Base-by-base conservation (phyloP, 345 rosid genomes). In the Psidium friedrichsthalianum region DNA sequence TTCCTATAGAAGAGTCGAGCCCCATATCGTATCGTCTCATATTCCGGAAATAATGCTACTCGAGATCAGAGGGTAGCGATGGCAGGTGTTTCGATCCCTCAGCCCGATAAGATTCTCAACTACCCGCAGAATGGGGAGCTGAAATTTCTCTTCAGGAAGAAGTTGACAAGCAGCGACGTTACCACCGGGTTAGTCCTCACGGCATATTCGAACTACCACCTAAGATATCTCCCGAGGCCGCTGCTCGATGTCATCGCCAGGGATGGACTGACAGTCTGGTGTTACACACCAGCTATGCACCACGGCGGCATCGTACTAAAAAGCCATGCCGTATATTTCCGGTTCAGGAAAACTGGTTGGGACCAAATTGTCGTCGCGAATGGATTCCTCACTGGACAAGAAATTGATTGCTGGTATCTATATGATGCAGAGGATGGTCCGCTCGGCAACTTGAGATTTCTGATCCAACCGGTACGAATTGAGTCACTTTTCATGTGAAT, bases 221-320 rank as follows among this genome's bases (percentile, higher is more conserved):
- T 47, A 2, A 8, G 11, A 47, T 8, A 2, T 1, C 51, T 47
- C 9, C 11, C 2, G 51, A 47, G 51, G 51, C 51, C 51, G 11
- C 51, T 47, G 51, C 51, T 47, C 11, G 51, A 47, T 8, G 11
- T 8, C 2, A 2, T 47, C 51, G 8, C 9, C 11, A 47, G 9
- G 9, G 9, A 47, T 2, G 8, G 8, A 47, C 9, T 47, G 5
- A 12, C 11, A 4, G 64, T 55, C n/a, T 14, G 27, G 25, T 21
- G 84, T 53, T 82, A 82, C 84, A 82, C 51, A 24, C 84, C 84
- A 53, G 64, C 64, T 55, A n/a, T 18, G 16, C 59, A 55, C 25
- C 44, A 32, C 13, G 4, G 15, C 49, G 49, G 49, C 12, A 9
- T 55, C 24, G 58, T 54, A 2, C 84, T 64, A 32, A 64, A 20